Conservation (phyloP, 2,329 filamentous ascomycete genomes). For the Aspergillus hiratsukae region DNA sequence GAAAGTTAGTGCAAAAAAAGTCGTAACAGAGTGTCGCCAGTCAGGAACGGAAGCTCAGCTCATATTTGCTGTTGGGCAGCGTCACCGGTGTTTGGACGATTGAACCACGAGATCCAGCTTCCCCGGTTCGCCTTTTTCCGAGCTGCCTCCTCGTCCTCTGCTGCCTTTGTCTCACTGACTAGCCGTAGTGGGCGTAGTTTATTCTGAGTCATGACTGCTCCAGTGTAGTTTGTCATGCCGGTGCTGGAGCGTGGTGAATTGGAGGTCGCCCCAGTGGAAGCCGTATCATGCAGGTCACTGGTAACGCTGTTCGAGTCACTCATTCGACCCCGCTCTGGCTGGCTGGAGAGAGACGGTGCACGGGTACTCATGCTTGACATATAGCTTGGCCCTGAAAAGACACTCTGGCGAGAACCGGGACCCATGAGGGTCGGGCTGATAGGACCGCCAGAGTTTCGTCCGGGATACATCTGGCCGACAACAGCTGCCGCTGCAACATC, state of each 20-base stretch:
- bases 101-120: conserved; percentile 47
- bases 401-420: conserved; percentile 37
- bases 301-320: conserved; percentile 64
- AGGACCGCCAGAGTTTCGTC: conserved; percentile 50
- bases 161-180: conserved; percentile 51
- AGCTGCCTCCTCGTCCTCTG: conserved; percentile 41
- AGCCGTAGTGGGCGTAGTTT: conserved; percentile 82
- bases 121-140: conserved; percentile 43
- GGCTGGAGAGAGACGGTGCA: conserved; percentile 48
- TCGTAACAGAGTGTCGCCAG: conserved; percentile 1
- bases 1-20: conserved; percentile 11
- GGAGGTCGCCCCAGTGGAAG: conserved; percentile 43
- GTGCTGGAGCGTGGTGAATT: conserved; percentile 61
- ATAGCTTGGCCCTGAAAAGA: conserved; percentile 42
- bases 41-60: conserved; percentile 2
- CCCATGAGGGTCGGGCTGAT: conserved; percentile 50
- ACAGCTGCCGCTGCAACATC: conserved; percentile 59
- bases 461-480: conserved; percentile 86
- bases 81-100: conserved; percentile 31
- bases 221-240: conserved; percentile 65
- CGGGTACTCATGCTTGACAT: conserved; percentile 53
- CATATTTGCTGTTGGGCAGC: conserved; percentile 9
- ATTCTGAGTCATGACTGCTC: conserved; percentile 58
- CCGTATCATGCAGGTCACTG: conserved; percentile 45
- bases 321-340: conserved; percentile 45